Evolutionary conservation across 371 early-diverging fungal genomes (phyloP), one percentile per base, ranked within the genome.

Genomic region (Coemansia sp.): DNA sequence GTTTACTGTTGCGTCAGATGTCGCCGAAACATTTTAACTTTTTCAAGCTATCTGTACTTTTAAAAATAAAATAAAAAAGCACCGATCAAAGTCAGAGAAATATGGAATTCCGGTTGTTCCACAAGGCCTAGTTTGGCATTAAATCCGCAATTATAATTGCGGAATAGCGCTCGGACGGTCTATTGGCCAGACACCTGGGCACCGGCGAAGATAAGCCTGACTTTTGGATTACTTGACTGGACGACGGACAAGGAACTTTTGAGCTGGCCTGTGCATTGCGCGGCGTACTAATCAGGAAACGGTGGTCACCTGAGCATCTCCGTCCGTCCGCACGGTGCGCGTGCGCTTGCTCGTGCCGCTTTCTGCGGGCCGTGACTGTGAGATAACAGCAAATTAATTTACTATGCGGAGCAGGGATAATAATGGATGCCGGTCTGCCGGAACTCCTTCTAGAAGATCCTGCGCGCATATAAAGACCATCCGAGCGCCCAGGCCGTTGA

Each of bases 1-100:
- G 7, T 88, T 87, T 78, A 79, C 80, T 48, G 79, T 87, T 61
- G 79, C 76, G 1, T 58, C 78, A 4, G 69, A 82, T 34, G 71
- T 80, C 13, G 45, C 66, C 7, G 71, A 70, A 16, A 70, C 71
- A 0, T 70, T 52, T 51, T 70, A 26, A 64, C 18, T 18, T n/a
- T 21, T 24, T 24, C 24, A 24, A 24, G 24, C 24, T 21, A 16
- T 18, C 10, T 7, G 34, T 8, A 8, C 10, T 34, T 34, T 34
- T 34, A 7, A 21, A 48, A 18, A 48, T 21, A 48, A 7, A 21
- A n/a, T 21, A 14, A 21, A 13, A 3, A 26, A 53, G 2, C 27
- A 8, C 3, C 3, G 26, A 26, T 27, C 13, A 54, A 14, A 11
- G 27, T 4, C n/a, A 4, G n/a, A 45, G n/a, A 5, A 45, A 45